Evolutionary conservation across 164 flowering plant species (phyloP), one percentile per base, ranked within the genome.

Genomic region (Macadamia tetraphylla): DNA sequence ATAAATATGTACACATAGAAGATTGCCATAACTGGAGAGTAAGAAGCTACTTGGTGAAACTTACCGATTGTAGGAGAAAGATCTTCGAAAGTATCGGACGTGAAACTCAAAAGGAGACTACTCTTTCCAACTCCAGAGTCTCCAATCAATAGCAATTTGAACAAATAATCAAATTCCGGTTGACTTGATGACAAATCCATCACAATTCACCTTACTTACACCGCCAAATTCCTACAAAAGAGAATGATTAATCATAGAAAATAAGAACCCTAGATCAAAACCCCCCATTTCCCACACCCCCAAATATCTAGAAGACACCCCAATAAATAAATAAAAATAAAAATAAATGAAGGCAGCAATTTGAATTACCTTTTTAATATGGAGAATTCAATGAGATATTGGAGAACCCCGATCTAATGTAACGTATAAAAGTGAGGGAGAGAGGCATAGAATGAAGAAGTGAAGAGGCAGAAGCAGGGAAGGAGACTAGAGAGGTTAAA

Each of bases 61-160:
- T 60, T 61, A 88, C 93, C 93, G 15, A 88, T 88, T 0, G 93
- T 88, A 3, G 93, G 93, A 18, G 90, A 88, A 59, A 88, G 88
- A 71, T 88, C 90, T 66, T 88, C 93, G 65, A 86, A 86, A 42
- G 82, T 66, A 70, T 82, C 83, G 42, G 93, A 81, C 40, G 85
- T 88, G 76, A 88, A 88, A 78, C 93, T 86, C 74, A 88, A 75
- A n/a, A 88, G 83, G 7, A 88, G 83, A 74, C 83, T 83, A 52
- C 93, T 88, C 66, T 88, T 88, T 12, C 93, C 93, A 63, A 88
- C 93, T 6, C 94, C 92, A 23, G 94, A 87, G 69, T 89, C 94
- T 32, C 94, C 94, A 71, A 89, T 87, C 79, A 88, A 64, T 78
- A 88, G 70, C 80, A 88, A 58, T 80, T 88, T 88, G 78, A 86